phyloP scores from a whole-genome alignment of 345 rosid species.

The Hibiscus syriacus region DNA sequence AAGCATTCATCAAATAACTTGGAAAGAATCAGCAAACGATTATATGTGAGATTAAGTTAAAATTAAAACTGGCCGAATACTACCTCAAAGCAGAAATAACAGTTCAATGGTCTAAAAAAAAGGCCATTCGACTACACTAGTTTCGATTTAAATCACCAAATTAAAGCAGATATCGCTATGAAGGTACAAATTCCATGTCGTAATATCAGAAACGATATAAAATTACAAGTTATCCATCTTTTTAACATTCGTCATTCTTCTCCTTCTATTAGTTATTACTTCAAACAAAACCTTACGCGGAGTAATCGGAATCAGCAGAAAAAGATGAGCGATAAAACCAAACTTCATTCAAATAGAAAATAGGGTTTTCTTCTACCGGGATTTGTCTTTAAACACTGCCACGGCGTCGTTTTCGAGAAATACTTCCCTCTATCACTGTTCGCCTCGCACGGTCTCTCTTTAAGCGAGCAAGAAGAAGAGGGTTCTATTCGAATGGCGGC shows the following conservation, averaged over 20 bases:
- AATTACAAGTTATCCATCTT: not conserved
- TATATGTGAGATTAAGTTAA: not conserved
- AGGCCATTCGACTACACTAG: too few species aligned
- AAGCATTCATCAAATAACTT: not conserved
- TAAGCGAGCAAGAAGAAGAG: not conserved
- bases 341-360: slow-evolving; percentile 5
- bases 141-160: not conserved
- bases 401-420: slow-evolving; percentile 8
- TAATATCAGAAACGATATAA: not conserved
- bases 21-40: not conserved
- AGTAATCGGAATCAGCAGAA: not conserved
- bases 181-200: too few species aligned
- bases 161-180: too few species aligned
- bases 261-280: too few species aligned
- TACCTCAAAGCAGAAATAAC: not conserved
- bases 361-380: not conserved
- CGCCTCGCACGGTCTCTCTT: not conserved
- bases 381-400: not conserved
- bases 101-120: not conserved
- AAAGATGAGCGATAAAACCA: not conserved
- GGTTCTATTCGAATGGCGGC: slow-evolving; percentile 15
- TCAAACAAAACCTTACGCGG: too few species aligned
- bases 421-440: slow-evolving; percentile 4
- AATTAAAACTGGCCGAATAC: not conserved
- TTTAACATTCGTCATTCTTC: too few species aligned